Evolutionary conservation across 2,329 filamentous ascomycete species (phyloP).

Genomic region (Pseudocercospora fuligena): DNA sequence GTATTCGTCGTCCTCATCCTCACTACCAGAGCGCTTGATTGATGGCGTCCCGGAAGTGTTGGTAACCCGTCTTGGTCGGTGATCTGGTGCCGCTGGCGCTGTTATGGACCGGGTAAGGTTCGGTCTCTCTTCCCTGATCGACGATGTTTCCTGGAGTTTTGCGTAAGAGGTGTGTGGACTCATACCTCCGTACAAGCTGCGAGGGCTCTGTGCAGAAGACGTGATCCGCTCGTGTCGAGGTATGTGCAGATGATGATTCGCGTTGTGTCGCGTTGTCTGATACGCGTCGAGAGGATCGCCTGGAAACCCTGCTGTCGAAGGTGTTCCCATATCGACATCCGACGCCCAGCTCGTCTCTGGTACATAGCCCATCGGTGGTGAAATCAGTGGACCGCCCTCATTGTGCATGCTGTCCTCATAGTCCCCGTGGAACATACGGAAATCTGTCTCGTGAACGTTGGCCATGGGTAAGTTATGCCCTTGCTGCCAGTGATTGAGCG

Average conservation of each 20-base stretch:
- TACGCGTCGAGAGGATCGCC: conserved; percentile 32
- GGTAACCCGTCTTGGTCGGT: conserved; percentile 22
- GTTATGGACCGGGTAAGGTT: conserved; percentile 33
- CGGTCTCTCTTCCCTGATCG: conserved; percentile 30
- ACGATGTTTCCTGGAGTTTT: conserved; percentile 18
- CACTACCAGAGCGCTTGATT: conserved; percentile 34
- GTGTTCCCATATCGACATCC: conserved; percentile 39
- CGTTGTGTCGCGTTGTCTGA: conserved; percentile 28
- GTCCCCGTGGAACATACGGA: conserved; percentile 36
- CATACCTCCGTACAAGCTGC: conserved; percentile 28
- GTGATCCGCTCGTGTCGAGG: conserved; percentile 24
- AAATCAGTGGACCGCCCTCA: conserved; percentile 30
- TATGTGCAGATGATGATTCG: conserved; percentile 27
- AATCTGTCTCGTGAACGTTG: conserved; percentile 36
- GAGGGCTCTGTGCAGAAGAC: conserved; percentile 33
- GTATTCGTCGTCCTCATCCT: conserved; percentile 40
- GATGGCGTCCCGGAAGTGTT: conserved; percentile 24
- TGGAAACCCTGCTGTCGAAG: conserved; percentile 33
- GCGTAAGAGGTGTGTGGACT: conserved; percentile 25
- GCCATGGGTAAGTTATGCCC: conserved; percentile 28
- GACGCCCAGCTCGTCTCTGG: conserved; percentile 33
- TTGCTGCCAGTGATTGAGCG: conserved; percentile 30
- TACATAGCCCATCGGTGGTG: conserved; percentile 33
- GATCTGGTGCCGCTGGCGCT: conserved; percentile 31
- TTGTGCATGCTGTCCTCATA: conserved; percentile 29